Percentiles rank a stretch among this genome's conserved stretches.
Conservation (phyloP, 768 basidiomycete genomes). For the Rubroboletus pulcherrimus region DNA sequence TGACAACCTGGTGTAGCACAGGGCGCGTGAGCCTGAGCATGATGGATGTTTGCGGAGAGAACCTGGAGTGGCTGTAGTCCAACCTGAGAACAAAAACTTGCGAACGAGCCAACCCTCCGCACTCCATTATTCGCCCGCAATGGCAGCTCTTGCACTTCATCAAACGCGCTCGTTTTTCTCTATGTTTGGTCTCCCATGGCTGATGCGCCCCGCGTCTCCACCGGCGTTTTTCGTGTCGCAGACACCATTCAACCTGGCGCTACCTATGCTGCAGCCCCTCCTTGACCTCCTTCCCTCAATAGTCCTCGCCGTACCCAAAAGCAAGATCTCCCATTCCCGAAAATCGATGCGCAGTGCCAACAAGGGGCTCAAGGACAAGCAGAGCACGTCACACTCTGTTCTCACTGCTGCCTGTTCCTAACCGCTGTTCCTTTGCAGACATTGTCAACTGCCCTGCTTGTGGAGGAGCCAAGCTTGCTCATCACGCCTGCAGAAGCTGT, state of each 20-base stretch:
- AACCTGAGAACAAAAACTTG: neutral
- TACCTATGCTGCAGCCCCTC: conserved; percentile 44
- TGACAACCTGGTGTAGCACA: conserved; percentile 57
- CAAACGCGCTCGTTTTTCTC: conserved; percentile 30
- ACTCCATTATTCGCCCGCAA: conserved; percentile 15
- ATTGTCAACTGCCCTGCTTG: conserved; percentile 90
- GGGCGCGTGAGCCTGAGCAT: conserved; percentile 82
- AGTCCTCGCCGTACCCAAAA: conserved; percentile 90
- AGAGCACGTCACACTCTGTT: conserved; percentile 46
- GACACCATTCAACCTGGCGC: conserved; percentile 31
- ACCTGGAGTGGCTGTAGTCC: conserved; percentile 8
- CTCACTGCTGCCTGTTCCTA: neutral
- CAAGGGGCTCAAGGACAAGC: conserved; percentile 93
- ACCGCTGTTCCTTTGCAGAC: conserved; percentile 44
- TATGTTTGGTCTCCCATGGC: conserved; percentile 25
- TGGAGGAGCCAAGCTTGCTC: conserved; percentile 82
- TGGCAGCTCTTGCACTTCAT: conserved; percentile 40
- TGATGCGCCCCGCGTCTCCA: conserved; percentile 12
- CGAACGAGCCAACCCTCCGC: neutral
- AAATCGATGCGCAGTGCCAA: conserved; percentile 95
- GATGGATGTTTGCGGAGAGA: conserved; percentile 24
- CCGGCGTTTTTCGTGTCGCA: conserved; percentile 24
- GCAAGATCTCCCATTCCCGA: conserved; percentile 86
- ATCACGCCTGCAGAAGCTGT: conserved; percentile 82
- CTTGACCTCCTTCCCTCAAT: conserved; percentile 83